Conservation (phyloP, 495 filamentous ascomycete genomes). For the Aspergillus indologenus region DNA sequence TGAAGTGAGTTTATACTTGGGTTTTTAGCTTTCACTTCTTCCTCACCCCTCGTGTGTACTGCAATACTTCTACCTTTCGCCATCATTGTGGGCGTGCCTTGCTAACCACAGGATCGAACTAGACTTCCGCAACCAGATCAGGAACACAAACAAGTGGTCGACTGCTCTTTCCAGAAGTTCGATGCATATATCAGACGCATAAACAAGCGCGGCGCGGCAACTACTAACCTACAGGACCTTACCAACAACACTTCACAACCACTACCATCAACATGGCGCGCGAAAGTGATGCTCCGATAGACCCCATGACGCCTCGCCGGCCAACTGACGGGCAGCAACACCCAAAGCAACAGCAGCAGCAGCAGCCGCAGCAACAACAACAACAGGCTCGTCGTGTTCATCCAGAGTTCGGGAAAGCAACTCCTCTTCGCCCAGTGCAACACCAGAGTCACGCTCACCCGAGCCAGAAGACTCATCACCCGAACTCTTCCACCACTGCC, state of each 20-base stretch:
- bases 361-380: neutral
- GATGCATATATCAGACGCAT: neutral
- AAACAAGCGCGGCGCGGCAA: neutral
- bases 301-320: conserved; percentile 32
- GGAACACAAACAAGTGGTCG: neutral
- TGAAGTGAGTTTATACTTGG: conserved; percentile 5
- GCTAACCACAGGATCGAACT: too few species aligned
- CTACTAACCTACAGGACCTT: neutral
- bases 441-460: conserved; percentile 21
- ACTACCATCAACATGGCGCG: conserved; percentile 31
- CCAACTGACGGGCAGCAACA: conserved; percentile 19
- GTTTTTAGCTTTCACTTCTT: neutral
- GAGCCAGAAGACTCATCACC: conserved; percentile 12
- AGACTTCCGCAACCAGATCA: too few species aligned
- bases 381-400: conserved; percentile 30
- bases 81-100: neutral
- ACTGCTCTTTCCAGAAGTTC: neutral
- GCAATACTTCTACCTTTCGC: neutral
- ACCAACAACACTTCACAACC: neutral
- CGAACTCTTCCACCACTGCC: conserved; percentile 11
- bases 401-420: conserved; percentile 60
- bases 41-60: neutral
- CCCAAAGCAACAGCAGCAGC: neutral
- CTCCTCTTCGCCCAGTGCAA: conserved; percentile 46
- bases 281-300: conserved; percentile 40